These are phyloP conservation scores for Davidsoniella eucalypti DNA, from an alignment of 2,329 filamentous ascomycete species.

Conservation along the genomic window DNA sequence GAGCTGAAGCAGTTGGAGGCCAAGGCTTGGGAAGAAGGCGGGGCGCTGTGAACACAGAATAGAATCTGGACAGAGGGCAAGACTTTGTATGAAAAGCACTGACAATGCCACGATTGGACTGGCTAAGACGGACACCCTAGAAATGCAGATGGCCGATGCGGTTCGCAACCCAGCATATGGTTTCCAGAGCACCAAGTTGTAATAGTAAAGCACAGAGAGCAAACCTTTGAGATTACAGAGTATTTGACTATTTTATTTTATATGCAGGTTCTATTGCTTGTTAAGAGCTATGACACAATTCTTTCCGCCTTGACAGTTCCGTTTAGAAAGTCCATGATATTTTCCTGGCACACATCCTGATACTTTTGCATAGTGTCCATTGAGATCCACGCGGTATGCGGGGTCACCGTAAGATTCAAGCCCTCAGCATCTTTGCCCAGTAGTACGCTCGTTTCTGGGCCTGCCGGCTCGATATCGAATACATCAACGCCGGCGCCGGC, in stretches of 20 bases:
- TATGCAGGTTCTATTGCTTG: no score
- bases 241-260: no score
- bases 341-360: conserved; percentile 11
- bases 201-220: no score
- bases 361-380: conserved; percentile 12
- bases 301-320: conserved; percentile 5
- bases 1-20: no score
- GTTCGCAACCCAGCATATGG: background rate
- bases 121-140: background rate
- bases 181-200: no score
- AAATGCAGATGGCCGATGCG: background rate
- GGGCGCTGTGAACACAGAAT: no score
- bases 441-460: conserved; percentile 15
- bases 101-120: background rate
- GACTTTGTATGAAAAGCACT: no score
- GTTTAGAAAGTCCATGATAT: conserved; percentile 5
- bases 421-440: background rate
- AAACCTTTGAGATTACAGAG: no score
- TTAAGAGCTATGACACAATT: background rate
- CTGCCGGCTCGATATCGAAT: conserved; percentile 58
- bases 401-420: conserved; percentile 12
- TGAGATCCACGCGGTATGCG: conserved; percentile 13
- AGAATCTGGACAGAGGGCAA: no score
- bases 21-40: no score
- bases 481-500: conserved; percentile 67